Base-by-base conservation (phyloP, 2,329 filamentous ascomycete species). In the Microdochium bolleyi region DNA sequence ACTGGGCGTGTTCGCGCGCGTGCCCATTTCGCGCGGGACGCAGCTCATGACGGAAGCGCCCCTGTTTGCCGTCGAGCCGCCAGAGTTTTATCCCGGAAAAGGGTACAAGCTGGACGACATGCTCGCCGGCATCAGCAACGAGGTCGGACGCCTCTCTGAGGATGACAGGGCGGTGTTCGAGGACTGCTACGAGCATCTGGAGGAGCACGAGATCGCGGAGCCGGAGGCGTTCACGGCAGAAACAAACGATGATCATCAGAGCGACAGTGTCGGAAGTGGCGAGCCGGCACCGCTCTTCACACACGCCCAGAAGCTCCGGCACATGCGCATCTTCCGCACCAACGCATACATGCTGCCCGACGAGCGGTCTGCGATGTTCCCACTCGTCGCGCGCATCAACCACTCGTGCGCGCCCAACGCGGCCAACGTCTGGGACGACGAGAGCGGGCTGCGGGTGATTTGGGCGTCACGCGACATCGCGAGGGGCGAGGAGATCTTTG, bases 321-420 rank as follows among this genome's bases (percentile, higher is more conserved):
- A 56, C 30, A 56, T 61, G 38, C 62, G 61, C 58, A 67, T 72
- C 51, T 72, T 73, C 56, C 68, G 69, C 55, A 72, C 64, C 32
- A 72, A 73, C 57, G 69, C 66, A 52, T 72, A 70, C 64, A 64
- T 67, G 50, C 63, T 64, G 58, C 57, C 54, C 11, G 53, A 52
- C 25, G 50, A 56, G 1, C 62, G 62, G 1, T 62, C 66, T 0
- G 67, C 61, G 5, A 60, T 73, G 14, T 73, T 70, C 46, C 61
- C 63, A 8, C 53, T 64, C 27, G 62, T 68, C 16, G 60, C 68
- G 4, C 67, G 69, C 27, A 66, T 73, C 62, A 73, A 73, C 52
- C 71, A 73, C 57, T 62, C 58, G 19, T 73, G 71, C 59, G 64
- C 60, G 27, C 68, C 70, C 1, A 73, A 73, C 51, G 66, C 70